Conservation (phyloP, 345 rosid species). For the Ailanthus altissimus region DNA sequence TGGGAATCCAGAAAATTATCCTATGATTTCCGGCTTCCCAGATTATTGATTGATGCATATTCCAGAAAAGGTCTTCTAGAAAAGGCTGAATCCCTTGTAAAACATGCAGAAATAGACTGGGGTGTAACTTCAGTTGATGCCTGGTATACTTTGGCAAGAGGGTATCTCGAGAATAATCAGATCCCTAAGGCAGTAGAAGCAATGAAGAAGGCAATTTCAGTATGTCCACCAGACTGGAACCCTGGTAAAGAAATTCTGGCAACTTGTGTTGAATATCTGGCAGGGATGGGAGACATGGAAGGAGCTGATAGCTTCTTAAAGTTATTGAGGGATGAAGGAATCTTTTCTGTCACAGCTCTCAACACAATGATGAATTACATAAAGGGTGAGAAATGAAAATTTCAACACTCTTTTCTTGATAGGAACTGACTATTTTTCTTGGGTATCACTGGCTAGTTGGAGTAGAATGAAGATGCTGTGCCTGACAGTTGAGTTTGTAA, state of each 20-base stretch:
- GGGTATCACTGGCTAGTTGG: background rate
- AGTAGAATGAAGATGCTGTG: background rate
- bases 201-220: constrained; percentile 20
- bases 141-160: constrained; percentile 15
- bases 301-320: constrained; percentile 25
- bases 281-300: constrained; percentile 23
- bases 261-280: constrained; percentile 31
- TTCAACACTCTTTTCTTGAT: background rate
- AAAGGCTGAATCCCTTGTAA: background rate
- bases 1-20: background rate
- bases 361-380: background rate
- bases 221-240: constrained; percentile 15
- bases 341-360: background rate
- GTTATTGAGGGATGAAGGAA: background rate
- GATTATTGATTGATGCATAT: background rate
- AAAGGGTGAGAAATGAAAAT: background rate
- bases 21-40: background rate
- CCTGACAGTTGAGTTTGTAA: too few relatives aligned
- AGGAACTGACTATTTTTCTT: background rate
- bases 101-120: background rate
- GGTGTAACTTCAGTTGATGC: background rate
- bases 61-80: background rate
- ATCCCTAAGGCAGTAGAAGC: constrained; percentile 23
- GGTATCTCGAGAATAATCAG: constrained; percentile 2
- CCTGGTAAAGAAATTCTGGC: constrained; percentile 17